These are phyloP conservation scores for Fusarium tanahbumbuense DNA, from an alignment of 2,329 filamentous ascomycete genomes.

Conservation along the genomic window DNA sequence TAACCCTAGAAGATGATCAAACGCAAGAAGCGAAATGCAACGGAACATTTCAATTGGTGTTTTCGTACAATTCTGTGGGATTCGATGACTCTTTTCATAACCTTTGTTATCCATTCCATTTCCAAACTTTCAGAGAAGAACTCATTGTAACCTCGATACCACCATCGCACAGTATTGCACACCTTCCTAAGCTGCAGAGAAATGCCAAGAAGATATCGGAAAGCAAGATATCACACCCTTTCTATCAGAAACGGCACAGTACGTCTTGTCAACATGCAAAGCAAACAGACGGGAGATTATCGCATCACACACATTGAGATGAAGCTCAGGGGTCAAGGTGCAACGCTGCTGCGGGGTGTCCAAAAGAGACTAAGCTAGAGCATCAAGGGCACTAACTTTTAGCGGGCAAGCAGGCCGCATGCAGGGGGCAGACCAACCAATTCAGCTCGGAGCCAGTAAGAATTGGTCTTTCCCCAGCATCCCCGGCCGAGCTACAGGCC, in stretches of 20 bases:
- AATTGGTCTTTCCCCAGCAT: slow-evolving; percentile 9
- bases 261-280: slow-evolving; percentile 7
- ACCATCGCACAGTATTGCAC: neutral
- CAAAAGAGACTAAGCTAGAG: slow-evolving; percentile 18
- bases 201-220: neutral
- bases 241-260: slow-evolving; percentile 6
- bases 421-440: slow-evolving; percentile 41
- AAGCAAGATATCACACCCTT: neutral
- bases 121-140: slow-evolving; percentile 11
- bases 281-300: slow-evolving; percentile 29
- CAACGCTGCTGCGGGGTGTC: slow-evolving; percentile 43
- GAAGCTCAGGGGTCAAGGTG: slow-evolving; percentile 35
- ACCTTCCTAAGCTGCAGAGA: neutral
- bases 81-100: neutral
- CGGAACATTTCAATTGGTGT: neutral
- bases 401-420: slow-evolving; percentile 42
- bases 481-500: slow-evolving; percentile 21
- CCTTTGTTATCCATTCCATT: slow-evolving; percentile 27
- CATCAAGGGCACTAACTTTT: slow-evolving; percentile 43
- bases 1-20: slow-evolving; percentile 36
- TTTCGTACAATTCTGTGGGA: neutral
- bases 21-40: neutral
- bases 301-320: slow-evolving; percentile 15
- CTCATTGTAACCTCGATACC: neutral
- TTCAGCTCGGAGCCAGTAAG: slow-evolving; percentile 26